Evolutionary conservation across 2,329 filamentous ascomycete species (phyloP), one percentile per base, ranked within the genome.

Genomic region (Penicillium sp.): DNA sequence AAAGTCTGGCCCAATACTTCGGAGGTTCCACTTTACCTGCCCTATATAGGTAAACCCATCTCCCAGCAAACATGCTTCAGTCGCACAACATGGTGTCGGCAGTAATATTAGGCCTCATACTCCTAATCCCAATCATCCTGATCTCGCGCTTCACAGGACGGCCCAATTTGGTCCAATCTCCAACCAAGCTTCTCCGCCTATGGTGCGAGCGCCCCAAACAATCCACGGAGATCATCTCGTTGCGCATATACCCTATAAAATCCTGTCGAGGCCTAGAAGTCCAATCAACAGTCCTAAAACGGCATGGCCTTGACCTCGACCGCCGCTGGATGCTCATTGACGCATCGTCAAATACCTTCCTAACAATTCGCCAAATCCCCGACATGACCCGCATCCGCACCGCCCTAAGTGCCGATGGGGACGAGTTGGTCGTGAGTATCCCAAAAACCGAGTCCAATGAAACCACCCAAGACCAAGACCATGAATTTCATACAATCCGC

Each of bases 301-400:
- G 77, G 44, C 80, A 82, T 4, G 85, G 85, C 0, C 76, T 88
- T 11, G 82, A 85, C 43, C 75, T 87, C 13, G 85, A 88, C 67
- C 77, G 85, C 7, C 81, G 83, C 60, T 88, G 85, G 85, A 88
- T 88, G 85, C 84, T 87, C 70, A 78, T 86, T 46, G 78, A 82
- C 34, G 77, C 79, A 2, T 73, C 78, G 16, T 76, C 74, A 5
- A 72, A 77, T 48, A 78, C 84, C 54, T 87, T 87, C 67, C 69
- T 87, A 50, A 88, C 85, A 3, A 87, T 88, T 65, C 82, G 85
- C 14, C 75, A 82, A 54, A 80, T 83, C 57, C 77, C 84, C 4
- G 74, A 78, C 38, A 86, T 88, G 84, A 87, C 85, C 0, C 76
- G 86, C 13, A 85, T 88, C 66, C 78, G 81, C 34, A 84, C 83